A percentile compares a stretch with the other conserved stretches of the same genome.
Conservation (phyloP, 2,329 filamentous ascomycete genomes). For the Cyclaneusma minus region DNA sequence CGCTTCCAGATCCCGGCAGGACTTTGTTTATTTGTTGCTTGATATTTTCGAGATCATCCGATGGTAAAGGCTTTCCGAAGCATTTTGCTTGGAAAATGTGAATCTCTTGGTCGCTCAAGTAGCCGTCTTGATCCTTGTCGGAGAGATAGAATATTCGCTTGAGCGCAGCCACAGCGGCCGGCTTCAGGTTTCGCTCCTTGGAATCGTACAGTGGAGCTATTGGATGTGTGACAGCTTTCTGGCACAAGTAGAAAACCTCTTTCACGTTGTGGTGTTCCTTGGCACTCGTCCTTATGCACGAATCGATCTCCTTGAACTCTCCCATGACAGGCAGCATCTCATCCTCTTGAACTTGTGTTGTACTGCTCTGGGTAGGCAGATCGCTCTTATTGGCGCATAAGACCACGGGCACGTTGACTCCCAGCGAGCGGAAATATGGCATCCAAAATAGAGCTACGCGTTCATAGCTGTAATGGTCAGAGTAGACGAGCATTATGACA, state of each 20-base stretch:
- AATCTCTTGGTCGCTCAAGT: constrained; percentile 80
- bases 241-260: constrained; percentile 92
- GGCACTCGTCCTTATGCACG: constrained; percentile 87
- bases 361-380: constrained; percentile 56
- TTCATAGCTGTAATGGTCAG: constrained; percentile 98
- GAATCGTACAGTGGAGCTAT: constrained; percentile 95
- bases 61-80: constrained; percentile 73
- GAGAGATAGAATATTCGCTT: constrained; percentile 89
- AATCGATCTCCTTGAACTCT: constrained; percentile 97
- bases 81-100: constrained; percentile 81
- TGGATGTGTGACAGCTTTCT: constrained; percentile 94
- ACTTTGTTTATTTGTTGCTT: constrained; percentile 69
- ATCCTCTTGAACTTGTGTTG: constrained; percentile 78
- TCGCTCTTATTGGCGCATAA: constrained; percentile 98
- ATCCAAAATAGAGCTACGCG: constrained; percentile 95
- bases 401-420: constrained; percentile 97
- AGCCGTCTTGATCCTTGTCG: constrained; percentile 91
- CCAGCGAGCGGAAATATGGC: constrained; percentile 90
- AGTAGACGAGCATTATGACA: constrained; percentile 91
- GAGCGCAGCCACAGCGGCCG: constrained; percentile 71
- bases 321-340: constrained; percentile 98
- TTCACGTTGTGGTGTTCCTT: constrained; percentile 88
- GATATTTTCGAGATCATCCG: constrained; percentile 78
- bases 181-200: constrained; percentile 80
- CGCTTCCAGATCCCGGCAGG: constrained; percentile 43